Percentiles rank a stretch among this genome's conserved stretches.
phyloP scores from a whole-genome alignment of 2,329 filamentous ascomycete genomes.

The Cladosporium velox region DNA sequence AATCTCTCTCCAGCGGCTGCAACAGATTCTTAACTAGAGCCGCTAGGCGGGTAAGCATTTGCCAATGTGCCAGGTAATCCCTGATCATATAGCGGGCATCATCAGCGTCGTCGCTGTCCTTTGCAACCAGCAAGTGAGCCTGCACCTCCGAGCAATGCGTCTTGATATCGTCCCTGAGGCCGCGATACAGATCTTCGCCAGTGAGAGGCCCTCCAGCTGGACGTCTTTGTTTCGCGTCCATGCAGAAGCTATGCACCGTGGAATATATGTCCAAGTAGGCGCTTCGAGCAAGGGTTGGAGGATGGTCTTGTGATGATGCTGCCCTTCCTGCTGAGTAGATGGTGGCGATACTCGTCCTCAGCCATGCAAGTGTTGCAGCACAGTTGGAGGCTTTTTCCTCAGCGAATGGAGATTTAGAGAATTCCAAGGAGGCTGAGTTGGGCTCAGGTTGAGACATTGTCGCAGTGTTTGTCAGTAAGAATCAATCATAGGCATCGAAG shows the following conservation, averaged over 20 bases:
- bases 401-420: neutral
- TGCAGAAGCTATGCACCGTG: neutral
- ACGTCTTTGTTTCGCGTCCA: neutral
- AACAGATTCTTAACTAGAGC: neutral
- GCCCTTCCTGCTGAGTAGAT: neutral
- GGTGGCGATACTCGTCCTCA: neutral
- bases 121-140: neutral
- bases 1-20: conserved; percentile 4
- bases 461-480: neutral
- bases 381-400: neutral
- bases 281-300: conserved; percentile 1
- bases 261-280: neutral
- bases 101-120: neutral
- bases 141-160: neutral
- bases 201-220: neutral
- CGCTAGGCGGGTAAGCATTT: neutral
- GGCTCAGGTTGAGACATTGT: neutral
- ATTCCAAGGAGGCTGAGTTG: neutral
- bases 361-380: neutral
- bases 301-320: neutral
- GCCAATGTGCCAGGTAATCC: neutral
- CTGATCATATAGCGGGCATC: neutral
- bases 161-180: neutral
- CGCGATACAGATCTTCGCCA: neutral
- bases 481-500: neutral